phyloP scores from a whole-genome alignment of 495 filamentous ascomycete species.

The Xylaria intraflava region DNA sequence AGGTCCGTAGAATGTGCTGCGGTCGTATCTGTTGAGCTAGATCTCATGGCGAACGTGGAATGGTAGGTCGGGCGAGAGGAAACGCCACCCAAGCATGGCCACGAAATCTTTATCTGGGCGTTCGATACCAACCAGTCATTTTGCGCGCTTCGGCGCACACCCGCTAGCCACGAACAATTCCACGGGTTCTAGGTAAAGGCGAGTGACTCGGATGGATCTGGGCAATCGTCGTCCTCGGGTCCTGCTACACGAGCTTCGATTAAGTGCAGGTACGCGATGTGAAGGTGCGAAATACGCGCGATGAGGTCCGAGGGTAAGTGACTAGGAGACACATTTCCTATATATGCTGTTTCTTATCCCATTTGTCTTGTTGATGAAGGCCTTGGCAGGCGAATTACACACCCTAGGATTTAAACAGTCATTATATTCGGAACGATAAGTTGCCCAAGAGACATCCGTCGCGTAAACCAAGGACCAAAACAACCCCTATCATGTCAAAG shows the following conservation, averaged over 20 bases:
- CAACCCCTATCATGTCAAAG: no score
- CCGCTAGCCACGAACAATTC: slow-evolving; percentile 58
- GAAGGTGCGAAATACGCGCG: slow-evolving; percentile 44
- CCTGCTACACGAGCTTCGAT: slow-evolving; percentile 49
- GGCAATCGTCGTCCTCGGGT: slow-evolving; percentile 21
- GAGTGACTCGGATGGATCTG: slow-evolving; percentile 42
- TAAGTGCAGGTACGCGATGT: slow-evolving; percentile 61
- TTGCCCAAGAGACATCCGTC: no score
- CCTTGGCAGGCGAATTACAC: no score
- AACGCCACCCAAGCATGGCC: slow-evolving; percentile 56
- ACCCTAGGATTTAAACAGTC: no score
- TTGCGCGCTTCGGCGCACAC: slow-evolving; percentile 43
- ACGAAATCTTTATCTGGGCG: slow-evolving; percentile 48
- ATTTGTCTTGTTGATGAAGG: no score
- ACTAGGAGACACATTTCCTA: no score
- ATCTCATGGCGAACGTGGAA: slow-evolving; percentile 55
- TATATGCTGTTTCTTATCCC: no score
- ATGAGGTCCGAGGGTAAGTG: slow-evolving; percentile 51
- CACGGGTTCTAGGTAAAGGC: slow-evolving; percentile 48
- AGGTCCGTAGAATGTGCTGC: slow-evolving; percentile 51
- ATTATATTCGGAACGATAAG: no score
- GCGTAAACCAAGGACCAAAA: no score
- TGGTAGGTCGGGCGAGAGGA: slow-evolving; percentile 63
- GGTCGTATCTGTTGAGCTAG: slow-evolving; percentile 49
- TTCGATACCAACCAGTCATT: slow-evolving; percentile 45